Percentiles rank a stretch among this genome's conserved stretches.
phyloP scores from a whole-genome alignment of 139 green algal species.

The Chlamydomonas urium region DNA sequence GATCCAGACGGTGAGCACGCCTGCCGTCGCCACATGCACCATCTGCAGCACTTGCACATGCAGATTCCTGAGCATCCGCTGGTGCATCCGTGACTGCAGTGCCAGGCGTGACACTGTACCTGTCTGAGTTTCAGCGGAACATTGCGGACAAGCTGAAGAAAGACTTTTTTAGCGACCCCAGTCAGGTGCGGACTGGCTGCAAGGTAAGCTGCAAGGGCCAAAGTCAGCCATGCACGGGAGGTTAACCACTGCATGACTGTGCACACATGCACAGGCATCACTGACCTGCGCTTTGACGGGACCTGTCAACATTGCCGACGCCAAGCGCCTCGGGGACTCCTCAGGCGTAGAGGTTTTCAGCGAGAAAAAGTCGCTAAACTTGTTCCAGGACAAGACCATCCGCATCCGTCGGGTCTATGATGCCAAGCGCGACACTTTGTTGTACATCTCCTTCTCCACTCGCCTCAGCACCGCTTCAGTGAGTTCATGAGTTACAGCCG shows the following conservation, averaged over 20 bases:
- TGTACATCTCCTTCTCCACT: conserved; percentile 76
- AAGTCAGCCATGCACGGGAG: neutral
- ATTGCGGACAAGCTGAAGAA: conserved; percentile 76
- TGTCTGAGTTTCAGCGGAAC: conserved; percentile 76
- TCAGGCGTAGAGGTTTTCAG: conserved; percentile 52
- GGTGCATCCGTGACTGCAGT: conserved; percentile 30
- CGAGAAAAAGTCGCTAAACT: conserved; percentile 66
- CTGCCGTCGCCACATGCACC: too few species aligned
- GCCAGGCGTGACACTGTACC: conserved; percentile 68
- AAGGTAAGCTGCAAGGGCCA: neutral
- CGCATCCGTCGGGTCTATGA: conserved; percentile 74
- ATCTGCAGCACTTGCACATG: too few species aligned
- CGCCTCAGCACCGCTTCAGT: conserved; percentile 48
- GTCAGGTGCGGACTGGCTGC: conserved; percentile 26
- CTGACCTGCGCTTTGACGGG: conserved; percentile 62
- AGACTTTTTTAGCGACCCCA: conserved; percentile 73
- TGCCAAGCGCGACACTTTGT: conserved; percentile 44
- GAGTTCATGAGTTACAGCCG: conserved; percentile 2
- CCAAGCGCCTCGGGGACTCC: neutral
- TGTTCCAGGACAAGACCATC: conserved; percentile 79
- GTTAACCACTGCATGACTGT: conserved; percentile 1
- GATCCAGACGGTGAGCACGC: conserved; percentile 63
- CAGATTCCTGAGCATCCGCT: neutral
- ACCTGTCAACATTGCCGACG: conserved; percentile 30
- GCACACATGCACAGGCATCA: conserved; percentile 51